Evolutionary conservation across 2,329 filamentous ascomycete genomes (phyloP).

Genomic region (Sphaerulina populicola): DNA sequence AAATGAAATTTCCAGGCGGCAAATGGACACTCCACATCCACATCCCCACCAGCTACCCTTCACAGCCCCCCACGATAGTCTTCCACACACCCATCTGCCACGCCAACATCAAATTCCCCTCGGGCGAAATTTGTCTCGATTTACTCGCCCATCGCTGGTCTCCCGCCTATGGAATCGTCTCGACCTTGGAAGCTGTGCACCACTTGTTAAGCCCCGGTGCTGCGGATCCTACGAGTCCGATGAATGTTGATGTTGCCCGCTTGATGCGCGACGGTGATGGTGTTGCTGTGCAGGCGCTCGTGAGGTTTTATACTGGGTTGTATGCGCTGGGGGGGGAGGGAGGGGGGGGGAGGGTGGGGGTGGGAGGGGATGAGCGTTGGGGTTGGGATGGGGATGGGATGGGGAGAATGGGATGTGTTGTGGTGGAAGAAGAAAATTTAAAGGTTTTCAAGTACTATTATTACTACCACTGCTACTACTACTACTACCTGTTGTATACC

Average conservation of each 20-base stretch:
- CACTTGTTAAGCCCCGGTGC: constrained; percentile 56
- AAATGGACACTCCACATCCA: constrained; percentile 74
- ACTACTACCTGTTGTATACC: too few relatives aligned
- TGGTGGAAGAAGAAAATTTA: too few relatives aligned
- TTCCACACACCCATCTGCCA: constrained; percentile 83
- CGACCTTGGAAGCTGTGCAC: constrained; percentile 63
- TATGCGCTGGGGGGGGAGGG: constrained; percentile 29
- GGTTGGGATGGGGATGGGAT: too few relatives aligned
- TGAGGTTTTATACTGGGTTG: constrained; percentile 60
- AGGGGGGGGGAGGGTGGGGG: not conserved
- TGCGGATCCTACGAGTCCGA: constrained; percentile 60
- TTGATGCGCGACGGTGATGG: constrained; percentile 60
- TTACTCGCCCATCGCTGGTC: constrained; percentile 65
- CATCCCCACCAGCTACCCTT: constrained; percentile 71
- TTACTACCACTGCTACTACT: too few relatives aligned
- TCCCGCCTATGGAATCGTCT: constrained; percentile 71
- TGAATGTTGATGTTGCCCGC: constrained; percentile 71
- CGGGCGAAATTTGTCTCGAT: constrained; percentile 90
- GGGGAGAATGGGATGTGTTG: too few relatives aligned
- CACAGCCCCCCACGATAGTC: constrained; percentile 63
- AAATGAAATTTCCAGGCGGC: constrained; percentile 58
- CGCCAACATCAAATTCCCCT: constrained; percentile 65
- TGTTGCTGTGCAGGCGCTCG: constrained; percentile 59
- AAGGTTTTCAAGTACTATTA: too few relatives aligned
- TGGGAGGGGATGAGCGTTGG: too few relatives aligned